These are phyloP conservation scores for Xylaria venustula DNA, from an alignment of 495 filamentous ascomycete genomes.

Conservation along the genomic window DNA sequence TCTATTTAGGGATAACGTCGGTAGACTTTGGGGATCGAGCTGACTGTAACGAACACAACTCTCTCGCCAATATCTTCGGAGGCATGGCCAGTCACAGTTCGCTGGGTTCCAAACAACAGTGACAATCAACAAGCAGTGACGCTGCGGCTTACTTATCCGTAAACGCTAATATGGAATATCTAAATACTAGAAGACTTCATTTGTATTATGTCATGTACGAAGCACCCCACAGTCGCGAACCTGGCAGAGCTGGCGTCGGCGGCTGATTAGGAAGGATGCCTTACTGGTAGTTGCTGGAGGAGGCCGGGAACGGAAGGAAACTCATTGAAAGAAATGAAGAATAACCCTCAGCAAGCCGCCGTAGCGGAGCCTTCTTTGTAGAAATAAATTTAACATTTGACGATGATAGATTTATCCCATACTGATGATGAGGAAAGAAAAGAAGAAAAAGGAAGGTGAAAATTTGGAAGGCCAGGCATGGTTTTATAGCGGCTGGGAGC, in stretches of 20 bases:
- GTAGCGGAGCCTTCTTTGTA: slow-evolving; percentile 46
- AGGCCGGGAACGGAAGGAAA: slow-evolving; percentile 58
- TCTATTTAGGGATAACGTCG: no score
- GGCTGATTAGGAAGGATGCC: slow-evolving; percentile 41
- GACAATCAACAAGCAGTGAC: no score
- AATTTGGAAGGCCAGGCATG: not conserved
- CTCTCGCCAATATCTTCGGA: no score
- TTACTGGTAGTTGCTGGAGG: slow-evolving; percentile 40
- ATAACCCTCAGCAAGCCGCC: slow-evolving; percentile 57
- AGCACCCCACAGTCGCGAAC: slow-evolving; percentile 55
- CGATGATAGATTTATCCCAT: slow-evolving; percentile 40
- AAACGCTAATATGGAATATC: no score
- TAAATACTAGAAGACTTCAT: not conserved
- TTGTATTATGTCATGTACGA: slow-evolving; percentile 35
- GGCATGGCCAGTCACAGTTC: no score
- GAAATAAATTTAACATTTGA: slow-evolving; percentile 41
- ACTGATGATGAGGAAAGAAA: slow-evolving; percentile 50
- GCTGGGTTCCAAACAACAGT: no score
- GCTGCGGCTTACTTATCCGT: no score
- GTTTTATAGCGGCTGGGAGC: slow-evolving; percentile 21
- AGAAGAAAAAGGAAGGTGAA: slow-evolving; percentile 7
- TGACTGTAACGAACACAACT: no score
- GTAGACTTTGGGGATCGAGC: no score
- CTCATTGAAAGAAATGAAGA: slow-evolving; percentile 38
- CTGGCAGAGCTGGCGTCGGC: slow-evolving; percentile 37